Base-by-base conservation (phyloP, 163 green algal species). In the Chloromonas sp. region DNA sequence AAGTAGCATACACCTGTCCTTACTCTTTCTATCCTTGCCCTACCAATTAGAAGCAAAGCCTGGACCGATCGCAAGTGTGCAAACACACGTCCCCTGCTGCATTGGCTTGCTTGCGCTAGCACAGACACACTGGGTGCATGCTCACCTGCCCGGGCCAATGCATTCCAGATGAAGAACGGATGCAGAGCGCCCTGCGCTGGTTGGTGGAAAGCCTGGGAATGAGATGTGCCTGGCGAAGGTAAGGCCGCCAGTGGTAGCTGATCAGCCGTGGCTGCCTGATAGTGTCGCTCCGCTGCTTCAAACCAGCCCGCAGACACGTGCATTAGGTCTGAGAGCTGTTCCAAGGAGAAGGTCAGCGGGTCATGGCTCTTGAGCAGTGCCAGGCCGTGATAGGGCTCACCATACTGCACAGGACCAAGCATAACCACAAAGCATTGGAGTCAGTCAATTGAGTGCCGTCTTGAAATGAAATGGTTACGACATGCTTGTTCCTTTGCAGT, bases 331-430 rank as follows among this genome's bases (percentile, higher is more conserved):
- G 60, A 57, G 14, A 97, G 79, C 86, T 95, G 87, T 60, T 88
- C 0, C 0, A 66, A 36, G 0, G 61, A 84, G 76, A 96, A 98
- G 1, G 83, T n/a, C 61, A 98, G 89, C 0, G 95, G 95, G 79
- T 97, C 84, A 82, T 98, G 95, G 70, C 95, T 92, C 90, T 95
- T 95, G 87, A 98, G 95, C 3, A 98, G 85, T 14, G 96, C 87
- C 5, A 98, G 84, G 8, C 95, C 94, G 82, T 96, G 94, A 3
- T 81, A 91, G 2, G 94, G 95, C 71, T 92, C 85, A 82, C 88
- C 92, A 83, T 95, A 97, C 81, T 84, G 81, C 61, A 62, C 3
- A 8, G 57, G 36, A 36, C 36, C 36, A 2, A 36, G 60, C 36
- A 71, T 14, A 15, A 66, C n/a, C 5, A 3, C n/a, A 70, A 61